These are phyloP conservation scores for Dillenia suffruticosa DNA, from an alignment of 164 flowering plant genomes.

Conservation along the genomic window DNA sequence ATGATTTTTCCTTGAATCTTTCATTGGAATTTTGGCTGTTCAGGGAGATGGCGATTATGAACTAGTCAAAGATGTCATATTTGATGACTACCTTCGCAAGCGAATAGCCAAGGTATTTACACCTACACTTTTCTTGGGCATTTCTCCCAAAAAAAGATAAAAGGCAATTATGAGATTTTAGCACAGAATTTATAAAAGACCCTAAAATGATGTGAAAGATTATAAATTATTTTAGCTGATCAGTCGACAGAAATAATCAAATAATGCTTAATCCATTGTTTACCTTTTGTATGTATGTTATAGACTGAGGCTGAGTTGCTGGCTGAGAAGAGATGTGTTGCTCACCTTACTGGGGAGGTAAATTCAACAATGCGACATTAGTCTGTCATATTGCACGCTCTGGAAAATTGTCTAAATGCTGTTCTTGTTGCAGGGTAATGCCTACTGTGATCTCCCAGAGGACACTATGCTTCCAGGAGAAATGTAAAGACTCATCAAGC, in stretches of 20 bases:
- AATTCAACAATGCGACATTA: not conserved
- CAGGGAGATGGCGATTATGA: slow-evolving; percentile 97
- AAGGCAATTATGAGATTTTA: too few species aligned
- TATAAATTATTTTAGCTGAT: too few species aligned
- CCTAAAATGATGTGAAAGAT: too few species aligned
- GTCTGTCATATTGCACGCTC: not conserved
- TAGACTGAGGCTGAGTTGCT: slow-evolving; percentile 93
- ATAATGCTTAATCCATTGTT: not conserved
- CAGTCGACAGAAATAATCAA: too few species aligned
- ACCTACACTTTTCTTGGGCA: too few species aligned
- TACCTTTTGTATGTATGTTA: slow-evolving; percentile 5
- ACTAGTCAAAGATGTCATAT: slow-evolving; percentile 66
- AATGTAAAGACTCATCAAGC: slow-evolving; percentile 31
- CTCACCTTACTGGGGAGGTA: slow-evolving; percentile 94
- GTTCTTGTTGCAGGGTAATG: slow-evolving; percentile 53
- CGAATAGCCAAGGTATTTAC: slow-evolving; percentile 63
- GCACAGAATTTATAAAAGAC: too few species aligned
- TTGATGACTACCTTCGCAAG: slow-evolving; percentile 75
- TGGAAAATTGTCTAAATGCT: not conserved
- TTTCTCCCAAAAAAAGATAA: too few species aligned
- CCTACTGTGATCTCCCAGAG: slow-evolving; percentile 84
- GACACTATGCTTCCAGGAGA: slow-evolving; percentile 99
- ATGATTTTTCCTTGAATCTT: too few species aligned
- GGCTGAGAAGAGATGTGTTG: slow-evolving; percentile 93
- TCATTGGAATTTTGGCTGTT: not conserved